Base-by-base conservation (phyloP, 2,329 filamentous ascomycete species). In the Scortechinia acanthostroma region DNA sequence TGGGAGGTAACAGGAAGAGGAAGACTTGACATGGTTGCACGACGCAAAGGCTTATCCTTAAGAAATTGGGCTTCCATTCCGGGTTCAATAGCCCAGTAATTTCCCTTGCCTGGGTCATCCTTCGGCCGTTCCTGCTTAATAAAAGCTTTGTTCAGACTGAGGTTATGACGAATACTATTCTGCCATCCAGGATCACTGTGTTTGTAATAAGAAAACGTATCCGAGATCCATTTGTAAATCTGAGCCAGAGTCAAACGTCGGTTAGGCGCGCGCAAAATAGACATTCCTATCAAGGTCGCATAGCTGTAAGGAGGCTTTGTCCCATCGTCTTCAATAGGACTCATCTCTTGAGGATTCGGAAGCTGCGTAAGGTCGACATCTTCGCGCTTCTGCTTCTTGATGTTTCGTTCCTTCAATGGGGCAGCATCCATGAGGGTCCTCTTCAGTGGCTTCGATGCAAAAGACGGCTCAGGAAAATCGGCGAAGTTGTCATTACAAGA, bases 171-270 rank as follows among this genome's bases (percentile, higher is more conserved):
- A 61, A 98, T 98, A 69, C 93, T 97, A 65, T 98, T 98, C 65
- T 97, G 91, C 93, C 93, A 98, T 50, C 93, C 91, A 10, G 87
- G 82, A 55, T 96, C 90, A 46, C 83, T 78, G 37, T 81, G 77
- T 53, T 79, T 83, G 69, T 97, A 98, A 65, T 91, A 96, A 3
- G 79, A 83, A 61, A 87, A 97, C 16, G 85, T 91, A 60, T 94
- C 88, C n/a, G 89, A 94, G 55, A 98, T 97, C 91, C 93, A 98
- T 60, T 95, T 95, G 75, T 97, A 98, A 54, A 98, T 98, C 63
- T 96, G 90, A 21, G 90, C 83, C 16, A 98, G 75, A 1, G 93
- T 97, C 50, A 97, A 73, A 44, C 88, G 85, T 48, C 90, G 83
- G 49, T 84, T 81, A 13, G 87, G 84, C 3, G 93, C 88, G 50